These are phyloP conservation scores for Hyparrhenia diplandra DNA, from an alignment of 176 grass and related monocot genomes.

Conservation along the genomic window DNA sequence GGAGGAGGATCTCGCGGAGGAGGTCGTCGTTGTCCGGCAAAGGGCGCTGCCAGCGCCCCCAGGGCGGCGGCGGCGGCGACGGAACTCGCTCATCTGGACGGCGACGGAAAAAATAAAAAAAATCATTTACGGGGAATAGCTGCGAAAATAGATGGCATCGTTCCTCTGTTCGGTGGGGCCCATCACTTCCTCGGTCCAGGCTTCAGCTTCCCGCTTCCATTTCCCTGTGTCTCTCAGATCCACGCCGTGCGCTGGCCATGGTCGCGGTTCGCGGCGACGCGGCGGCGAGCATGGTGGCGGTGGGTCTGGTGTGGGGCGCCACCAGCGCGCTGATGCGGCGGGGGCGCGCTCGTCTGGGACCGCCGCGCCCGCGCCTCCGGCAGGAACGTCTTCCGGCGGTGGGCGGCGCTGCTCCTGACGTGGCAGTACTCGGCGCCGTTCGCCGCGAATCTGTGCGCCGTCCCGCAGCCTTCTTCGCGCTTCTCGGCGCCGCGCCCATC, in stretches of 20 bases:
- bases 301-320: conserved; percentile 75
- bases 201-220: too few species aligned
- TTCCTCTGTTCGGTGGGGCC: too few species aligned
- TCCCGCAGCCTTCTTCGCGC: conserved; percentile 81
- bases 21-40: background rate
- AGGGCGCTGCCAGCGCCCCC: background rate
- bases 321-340: conserved; percentile 88
- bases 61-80: background rate
- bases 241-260: conserved; percentile 10
- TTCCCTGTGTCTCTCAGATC: too few species aligned
- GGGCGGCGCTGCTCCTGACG: conserved; percentile 61
- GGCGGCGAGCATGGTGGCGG: conserved; percentile 68
- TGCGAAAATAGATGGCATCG: too few species aligned
- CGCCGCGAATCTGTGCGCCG: conserved; percentile 63
- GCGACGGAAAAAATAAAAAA: too few species aligned
- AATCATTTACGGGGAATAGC: too few species aligned
- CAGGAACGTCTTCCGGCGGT: conserved; percentile 17
- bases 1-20: background rate
- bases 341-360: conserved; percentile 66
- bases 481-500: conserved; percentile 69
- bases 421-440: conserved; percentile 82
- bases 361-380: conserved; percentile 29
- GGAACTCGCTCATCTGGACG: background rate
- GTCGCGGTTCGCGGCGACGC: conserved; percentile 28
- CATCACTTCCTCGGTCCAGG: too few species aligned